A percentile compares a stretch with the other conserved stretches of the same genome.
Conservation (phyloP, 148 eudicot species). For the Hydrangea macrophylla region DNA sequence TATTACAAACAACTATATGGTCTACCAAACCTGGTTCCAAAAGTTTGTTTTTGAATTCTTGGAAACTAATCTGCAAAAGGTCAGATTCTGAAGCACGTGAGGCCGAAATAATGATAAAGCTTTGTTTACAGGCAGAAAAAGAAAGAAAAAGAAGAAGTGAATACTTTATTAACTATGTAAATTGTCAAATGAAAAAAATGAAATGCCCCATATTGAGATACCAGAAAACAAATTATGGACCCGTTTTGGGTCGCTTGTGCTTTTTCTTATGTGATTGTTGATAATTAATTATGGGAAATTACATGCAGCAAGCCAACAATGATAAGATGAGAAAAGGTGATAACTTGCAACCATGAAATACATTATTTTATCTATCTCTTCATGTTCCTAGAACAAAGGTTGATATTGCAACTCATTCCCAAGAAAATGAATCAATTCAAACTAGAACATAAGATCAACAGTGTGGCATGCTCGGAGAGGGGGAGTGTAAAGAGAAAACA, state of each 20-base stretch:
- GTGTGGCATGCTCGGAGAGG: too few species aligned
- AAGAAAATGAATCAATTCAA: too few species aligned
- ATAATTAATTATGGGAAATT: too few species aligned
- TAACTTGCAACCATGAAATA: too few species aligned
- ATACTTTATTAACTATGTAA: not conserved
- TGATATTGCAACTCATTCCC: not conserved
- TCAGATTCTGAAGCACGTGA: not conserved
- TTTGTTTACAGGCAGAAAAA: not conserved
- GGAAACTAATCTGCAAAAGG: constrained; percentile 48
- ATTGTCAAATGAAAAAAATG: not conserved
- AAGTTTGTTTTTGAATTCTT: constrained; percentile 54
- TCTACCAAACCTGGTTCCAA: constrained; percentile 57
- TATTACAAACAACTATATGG: constrained; percentile 42
- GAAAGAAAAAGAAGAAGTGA: not conserved
- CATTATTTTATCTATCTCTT: too few species aligned
- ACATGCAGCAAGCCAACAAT: too few species aligned
- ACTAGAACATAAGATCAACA: too few species aligned
- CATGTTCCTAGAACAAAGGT: not conserved
- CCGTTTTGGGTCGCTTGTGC: too few species aligned
- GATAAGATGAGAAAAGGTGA: too few species aligned
- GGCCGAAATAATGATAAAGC: not conserved
- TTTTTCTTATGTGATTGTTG: too few species aligned
- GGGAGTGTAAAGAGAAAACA: not conserved
- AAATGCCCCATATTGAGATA: not conserved
- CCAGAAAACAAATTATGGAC: too few species aligned